Evolutionary conservation across 2,329 filamentous ascomycete genomes (phyloP).

Genomic region (Verticillium zaregamsianum): DNA sequence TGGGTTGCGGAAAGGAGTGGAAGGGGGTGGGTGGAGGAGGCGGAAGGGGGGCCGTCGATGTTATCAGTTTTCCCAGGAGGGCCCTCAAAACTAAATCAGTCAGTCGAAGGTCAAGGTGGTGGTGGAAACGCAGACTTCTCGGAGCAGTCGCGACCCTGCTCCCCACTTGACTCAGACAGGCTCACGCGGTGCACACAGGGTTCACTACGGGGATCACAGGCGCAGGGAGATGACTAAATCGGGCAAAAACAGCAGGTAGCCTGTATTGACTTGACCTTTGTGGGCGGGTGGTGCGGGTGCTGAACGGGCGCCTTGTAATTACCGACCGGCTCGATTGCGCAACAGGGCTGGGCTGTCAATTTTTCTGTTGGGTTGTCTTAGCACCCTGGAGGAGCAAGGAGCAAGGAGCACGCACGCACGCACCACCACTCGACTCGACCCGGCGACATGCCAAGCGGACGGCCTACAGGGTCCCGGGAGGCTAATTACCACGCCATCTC

Average conservation of each 20-base stretch:
- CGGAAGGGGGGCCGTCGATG: not conserved
- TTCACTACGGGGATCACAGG: not conserved
- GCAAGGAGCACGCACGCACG: not conserved
- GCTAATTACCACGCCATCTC: not conserved
- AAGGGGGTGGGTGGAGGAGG: not conserved
- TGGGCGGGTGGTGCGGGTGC: not conserved
- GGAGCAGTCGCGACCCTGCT: not conserved
- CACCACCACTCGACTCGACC: not conserved
- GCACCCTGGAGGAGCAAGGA: not conserved
- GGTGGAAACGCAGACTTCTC: not conserved
- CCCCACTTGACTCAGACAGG: not conserved
- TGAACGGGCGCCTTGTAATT: not conserved
- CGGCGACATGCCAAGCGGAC: not conserved
- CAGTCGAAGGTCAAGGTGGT: not conserved
- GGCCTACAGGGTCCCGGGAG: not conserved
- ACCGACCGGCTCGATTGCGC: not conserved
- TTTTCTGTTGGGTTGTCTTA: not conserved
- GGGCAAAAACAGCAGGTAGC: not conserved
- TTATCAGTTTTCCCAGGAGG: not conserved
- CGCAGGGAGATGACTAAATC: too few relatives aligned
- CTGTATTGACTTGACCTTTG: not conserved
- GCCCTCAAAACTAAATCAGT: not conserved
- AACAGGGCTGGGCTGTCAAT: not conserved
- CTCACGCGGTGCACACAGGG: not conserved
- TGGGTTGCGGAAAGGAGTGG: not conserved